phyloP scores from a whole-genome alignment of 1,284 basidiomycete genomes.

The Sphagnurus paluster region DNA sequence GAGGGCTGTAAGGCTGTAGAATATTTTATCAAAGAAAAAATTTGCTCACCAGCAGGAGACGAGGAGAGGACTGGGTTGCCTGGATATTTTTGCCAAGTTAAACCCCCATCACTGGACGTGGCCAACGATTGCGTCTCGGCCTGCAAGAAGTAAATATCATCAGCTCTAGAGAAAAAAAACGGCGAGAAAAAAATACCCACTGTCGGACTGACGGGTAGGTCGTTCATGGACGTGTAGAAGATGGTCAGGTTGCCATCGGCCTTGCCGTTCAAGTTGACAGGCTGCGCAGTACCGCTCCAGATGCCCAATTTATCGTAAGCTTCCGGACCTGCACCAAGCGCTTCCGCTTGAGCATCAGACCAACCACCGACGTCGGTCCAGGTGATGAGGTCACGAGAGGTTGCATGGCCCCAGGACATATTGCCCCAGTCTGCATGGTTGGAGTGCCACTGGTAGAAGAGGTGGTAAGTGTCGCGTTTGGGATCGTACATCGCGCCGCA shows the following conservation, averaged over 20 bases:
- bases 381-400: constrained; percentile 1
- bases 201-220: constrained; percentile 1
- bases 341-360: constrained; percentile 1
- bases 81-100: constrained; percentile 2
- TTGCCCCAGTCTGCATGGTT: constrained; percentile 8
- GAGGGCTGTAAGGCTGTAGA: no score
- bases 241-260: constrained; percentile 4
- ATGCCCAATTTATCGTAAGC: constrained; percentile 5
- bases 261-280: constrained; percentile 1
- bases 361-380: constrained; percentile 3
- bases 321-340: neutral
- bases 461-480: neutral
- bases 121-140: constrained; percentile 6
- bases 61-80: neutral
- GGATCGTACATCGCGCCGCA: neutral
- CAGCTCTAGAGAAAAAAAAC: neutral
- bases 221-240: constrained; percentile 5
- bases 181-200: neutral
- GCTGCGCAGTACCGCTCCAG: constrained; percentile 4
- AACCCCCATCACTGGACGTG: constrained; percentile 1
- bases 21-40: no score
- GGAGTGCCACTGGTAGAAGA: constrained; percentile 5
- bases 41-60: no score
- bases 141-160: neutral
- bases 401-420: constrained; percentile 7